Evolutionary conservation across 139 green algal genomes (phyloP).

Genomic region (Pleodorina starrii): DNA sequence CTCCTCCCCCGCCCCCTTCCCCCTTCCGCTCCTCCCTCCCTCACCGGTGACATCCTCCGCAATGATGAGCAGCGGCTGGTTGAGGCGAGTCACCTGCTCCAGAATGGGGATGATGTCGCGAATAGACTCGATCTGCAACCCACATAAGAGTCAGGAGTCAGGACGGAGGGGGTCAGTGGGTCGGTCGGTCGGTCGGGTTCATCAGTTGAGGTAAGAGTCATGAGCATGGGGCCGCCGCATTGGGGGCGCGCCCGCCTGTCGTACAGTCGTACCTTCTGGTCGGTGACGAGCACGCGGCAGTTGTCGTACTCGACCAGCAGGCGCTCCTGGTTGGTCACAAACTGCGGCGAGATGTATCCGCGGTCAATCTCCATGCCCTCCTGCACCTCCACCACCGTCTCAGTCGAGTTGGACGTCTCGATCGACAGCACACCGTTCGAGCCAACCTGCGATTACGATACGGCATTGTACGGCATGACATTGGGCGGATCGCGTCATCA

Average conservation of each 20-base stretch:
- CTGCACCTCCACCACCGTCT: constrained; percentile 77
- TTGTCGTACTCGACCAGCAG: constrained; percentile 96
- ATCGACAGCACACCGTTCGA: constrained; percentile 95
- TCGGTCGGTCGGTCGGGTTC: too few relatives aligned
- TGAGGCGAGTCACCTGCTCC: constrained; percentile 86
- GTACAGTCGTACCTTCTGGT: constrained; percentile 91
- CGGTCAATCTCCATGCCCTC: constrained; percentile 99
- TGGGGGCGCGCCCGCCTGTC: too few relatives aligned
- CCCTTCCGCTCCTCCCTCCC: not conserved
- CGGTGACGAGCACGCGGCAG: constrained; percentile 92
- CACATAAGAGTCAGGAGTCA: too few relatives aligned
- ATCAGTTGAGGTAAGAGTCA: too few relatives aligned
- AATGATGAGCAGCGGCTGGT: constrained; percentile 94
- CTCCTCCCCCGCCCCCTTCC: not conserved
- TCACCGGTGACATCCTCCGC: constrained; percentile 93
- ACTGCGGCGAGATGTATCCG: constrained; percentile 98
- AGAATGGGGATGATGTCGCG: constrained; percentile 86
- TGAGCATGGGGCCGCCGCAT: too few relatives aligned
- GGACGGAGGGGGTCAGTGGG: too few relatives aligned
- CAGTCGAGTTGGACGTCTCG: constrained; percentile 82
- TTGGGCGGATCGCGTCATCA: too few relatives aligned
- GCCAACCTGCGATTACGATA: constrained; percentile 77
- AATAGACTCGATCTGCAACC: constrained; percentile 76
- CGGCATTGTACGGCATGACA: too few relatives aligned
- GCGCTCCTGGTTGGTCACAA: constrained; percentile 95